Evolutionary conservation across 208 protist genomes (phyloP), one percentile per base, ranked within the genome.

Genomic region (Entamoeba histolytica): DNA sequence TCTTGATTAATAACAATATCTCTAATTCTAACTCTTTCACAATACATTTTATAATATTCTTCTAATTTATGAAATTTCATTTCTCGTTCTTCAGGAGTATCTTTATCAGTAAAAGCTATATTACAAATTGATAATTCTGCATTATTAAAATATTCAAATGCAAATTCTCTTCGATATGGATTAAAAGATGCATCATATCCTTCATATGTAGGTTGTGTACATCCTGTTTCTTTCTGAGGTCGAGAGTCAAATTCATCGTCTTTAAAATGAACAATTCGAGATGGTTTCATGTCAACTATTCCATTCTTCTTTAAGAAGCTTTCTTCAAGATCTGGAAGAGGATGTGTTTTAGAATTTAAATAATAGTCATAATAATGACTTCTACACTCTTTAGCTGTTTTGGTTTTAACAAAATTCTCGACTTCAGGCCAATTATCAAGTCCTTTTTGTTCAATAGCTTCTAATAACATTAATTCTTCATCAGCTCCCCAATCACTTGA

Each of bases 401-500:
- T 78, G 1, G 61, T 78, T 35, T 78, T 78, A 23, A 78, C 61
- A 78, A 78, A 78, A 35, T 10, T n/a, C 8, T 10, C 28, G 0
- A 78, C 61, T 78, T 78, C 61, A 39, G n/a, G 28, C 92, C 92
- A 93, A 93, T 93, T 93, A n/a, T 55, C 39, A 23, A 93, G 28
- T 23, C 92, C 92, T 69, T 91, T 51, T 15, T 69, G 31, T 15
- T 93, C 69, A 51, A 93, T 91, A 28, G 69, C 92, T 93, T 93
- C 92, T n/a, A 93, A 57, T 78, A 93, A 51, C 19, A 93, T 49
- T 31, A 93, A 51, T 78, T 93, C 92, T 69, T 93, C 92, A 31
- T 93, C 92, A 91, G 92, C 92, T 17, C 49, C n/a, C 92, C 92
- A 93, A 91, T 93, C 39, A 49, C 17, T 8, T 87, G 49, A 23